Conservation (phyloP, 1,284 basidiomycete species). For the Afroboletus lepidellus region DNA sequence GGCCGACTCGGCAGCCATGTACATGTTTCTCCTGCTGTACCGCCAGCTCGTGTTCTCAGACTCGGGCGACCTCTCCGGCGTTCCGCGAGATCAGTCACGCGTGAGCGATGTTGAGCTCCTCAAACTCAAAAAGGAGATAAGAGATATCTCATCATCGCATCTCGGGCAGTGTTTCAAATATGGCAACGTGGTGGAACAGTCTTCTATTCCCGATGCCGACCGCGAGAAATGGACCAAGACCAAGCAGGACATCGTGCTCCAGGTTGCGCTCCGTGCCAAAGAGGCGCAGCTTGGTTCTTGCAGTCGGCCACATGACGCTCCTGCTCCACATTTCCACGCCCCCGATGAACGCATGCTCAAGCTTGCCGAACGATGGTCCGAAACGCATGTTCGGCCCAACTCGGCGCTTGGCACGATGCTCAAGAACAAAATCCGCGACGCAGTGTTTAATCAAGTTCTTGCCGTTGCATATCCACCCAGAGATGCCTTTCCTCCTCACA, state of each 20-base stretch:
- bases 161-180: constrained; percentile 55
- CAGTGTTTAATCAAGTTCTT: constrained; percentile 61
- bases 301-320: constrained; percentile 11
- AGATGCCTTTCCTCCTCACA: constrained; percentile 34
- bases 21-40: constrained; percentile 80
- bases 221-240: constrained; percentile 46
- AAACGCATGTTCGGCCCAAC: constrained; percentile 54
- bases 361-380: constrained; percentile 64
- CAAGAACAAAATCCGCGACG: constrained; percentile 59
- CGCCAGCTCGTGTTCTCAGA: constrained; percentile 65
- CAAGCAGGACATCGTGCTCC: constrained; percentile 62
- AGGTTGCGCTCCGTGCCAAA: constrained; percentile 62
- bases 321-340: constrained; percentile 27
- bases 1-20: constrained; percentile 72
- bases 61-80: constrained; percentile 24
- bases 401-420: constrained; percentile 59
- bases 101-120: constrained; percentile 51
- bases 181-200: constrained; percentile 21
- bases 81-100: constrained; percentile 31
- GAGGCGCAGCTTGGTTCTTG: constrained; percentile 35
- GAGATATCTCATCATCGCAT: constrained; percentile 66
- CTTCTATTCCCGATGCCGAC: constrained; percentile 37
- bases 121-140: constrained; percentile 72
- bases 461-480: constrained; percentile 48
- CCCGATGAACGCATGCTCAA: constrained; percentile 53